Percentiles rank a stretch among this genome's conserved stretches.
phyloP scores from a whole-genome alignment of 768 basidiomycete genomes.

The Podaxis mareebaensis region DNA sequence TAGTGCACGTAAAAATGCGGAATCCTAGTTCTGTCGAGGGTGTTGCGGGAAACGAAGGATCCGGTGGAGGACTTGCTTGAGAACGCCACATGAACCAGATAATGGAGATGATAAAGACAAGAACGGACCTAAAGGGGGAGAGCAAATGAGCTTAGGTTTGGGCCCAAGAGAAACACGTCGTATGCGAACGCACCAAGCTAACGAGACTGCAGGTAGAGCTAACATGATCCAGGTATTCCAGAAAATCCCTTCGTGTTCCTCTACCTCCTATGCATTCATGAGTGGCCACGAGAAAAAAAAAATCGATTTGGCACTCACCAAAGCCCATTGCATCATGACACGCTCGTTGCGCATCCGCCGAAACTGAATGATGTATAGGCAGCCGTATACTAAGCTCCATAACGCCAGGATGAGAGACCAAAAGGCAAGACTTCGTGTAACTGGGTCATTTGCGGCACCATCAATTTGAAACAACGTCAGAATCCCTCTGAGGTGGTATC shows the following conservation, averaged over 20 bases:
- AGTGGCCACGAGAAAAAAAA: not conserved
- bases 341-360: not conserved
- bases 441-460: slow-evolving; percentile 4
- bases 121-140: not conserved
- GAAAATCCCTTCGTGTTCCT: slow-evolving; percentile 29
- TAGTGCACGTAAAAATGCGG: not conserved
- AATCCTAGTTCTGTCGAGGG: not conserved
- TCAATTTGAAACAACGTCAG: not conserved
- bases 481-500: not conserved
- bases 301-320: not conserved
- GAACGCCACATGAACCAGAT: not conserved
- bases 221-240: slow-evolving; percentile 72
- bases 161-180: not conserved
- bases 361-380: slow-evolving; percentile 11
- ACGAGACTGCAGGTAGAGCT: slow-evolving; percentile 60
- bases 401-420: slow-evolving; percentile 3
- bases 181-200: slow-evolving; percentile 47
- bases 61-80: not conserved
- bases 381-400: slow-evolving; percentile 10
- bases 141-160: not conserved
- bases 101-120: not conserved
- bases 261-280: slow-evolving; percentile 46
- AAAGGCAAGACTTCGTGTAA: slow-evolving; percentile 4
- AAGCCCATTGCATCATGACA: slow-evolving; percentile 6
- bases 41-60: not conserved